Percentiles rank a stretch among this genome's conserved stretches.
These are phyloP conservation scores for Ogataea saltuana DNA, from an alignment of 805 yeast species.

Conservation along the genomic window DNA sequence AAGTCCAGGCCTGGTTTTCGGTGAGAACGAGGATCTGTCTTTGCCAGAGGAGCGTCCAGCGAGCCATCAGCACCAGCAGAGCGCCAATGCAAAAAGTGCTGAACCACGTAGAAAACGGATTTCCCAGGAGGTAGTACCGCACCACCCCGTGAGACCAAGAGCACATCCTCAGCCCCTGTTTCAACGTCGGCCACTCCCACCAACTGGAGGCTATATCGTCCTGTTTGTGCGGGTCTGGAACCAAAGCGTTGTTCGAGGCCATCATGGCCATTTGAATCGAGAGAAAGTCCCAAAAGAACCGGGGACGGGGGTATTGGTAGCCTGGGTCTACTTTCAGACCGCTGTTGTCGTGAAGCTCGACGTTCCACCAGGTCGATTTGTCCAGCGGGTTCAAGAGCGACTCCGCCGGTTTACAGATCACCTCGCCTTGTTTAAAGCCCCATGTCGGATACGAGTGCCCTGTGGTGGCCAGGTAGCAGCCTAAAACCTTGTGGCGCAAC, in stretches of 20 bases:
- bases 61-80: constrained; percentile 41
- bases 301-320: constrained; percentile 46
- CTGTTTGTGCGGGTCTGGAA: constrained; percentile 70
- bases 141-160: constrained; percentile 59
- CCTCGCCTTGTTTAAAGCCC: constrained; percentile 98
- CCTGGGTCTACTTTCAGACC: constrained; percentile 39
- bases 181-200: constrained; percentile 82
- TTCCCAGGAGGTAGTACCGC: constrained; percentile 68
- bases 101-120: constrained; percentile 65
- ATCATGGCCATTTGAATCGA: constrained; percentile 77
- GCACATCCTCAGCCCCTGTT: constrained; percentile 74
- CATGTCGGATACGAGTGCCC: constrained; percentile 85
- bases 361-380: constrained; percentile 77
- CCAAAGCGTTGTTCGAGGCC: constrained; percentile 80
- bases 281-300: constrained; percentile 67
- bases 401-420: constrained; percentile 60
- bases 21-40: constrained; percentile 56
- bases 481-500: constrained; percentile 62
- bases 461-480: constrained; percentile 84
- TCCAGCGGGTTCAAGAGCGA: constrained; percentile 36
- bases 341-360: constrained; percentile 66
- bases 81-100: constrained; percentile 51
- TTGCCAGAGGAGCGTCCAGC: constrained; percentile 58
- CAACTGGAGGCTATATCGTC: constrained; percentile 73
- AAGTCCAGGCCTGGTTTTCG: constrained; percentile 22